Conservation (phyloP, 768 basidiomycete genomes). For the Lentinula lateritia region DNA sequence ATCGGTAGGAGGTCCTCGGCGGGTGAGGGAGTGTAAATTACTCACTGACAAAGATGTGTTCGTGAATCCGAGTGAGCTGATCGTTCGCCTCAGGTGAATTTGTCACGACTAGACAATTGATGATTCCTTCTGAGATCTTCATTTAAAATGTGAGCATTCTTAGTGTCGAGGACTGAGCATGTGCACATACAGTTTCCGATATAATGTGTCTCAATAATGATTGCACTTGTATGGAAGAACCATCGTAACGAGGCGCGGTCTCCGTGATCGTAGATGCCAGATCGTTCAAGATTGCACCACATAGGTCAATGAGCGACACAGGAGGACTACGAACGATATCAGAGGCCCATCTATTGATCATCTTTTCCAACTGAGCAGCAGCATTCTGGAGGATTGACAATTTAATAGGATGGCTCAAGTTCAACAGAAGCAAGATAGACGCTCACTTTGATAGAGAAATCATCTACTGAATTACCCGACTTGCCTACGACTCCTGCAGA, state of each 20-base stretch:
- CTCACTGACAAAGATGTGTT: conserved; percentile 81
- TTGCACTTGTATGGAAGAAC: conserved; percentile 68
- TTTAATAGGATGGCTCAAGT: conserved; percentile 5
- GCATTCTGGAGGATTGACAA: conserved; percentile 48
- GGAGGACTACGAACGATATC: conserved; percentile 61
- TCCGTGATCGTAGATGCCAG: conserved; percentile 44
- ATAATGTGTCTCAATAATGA: conserved; percentile 78
- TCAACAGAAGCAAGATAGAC: background rate
- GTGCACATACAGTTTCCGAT: conserved; percentile 42
- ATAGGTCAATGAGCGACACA: conserved; percentile 44
- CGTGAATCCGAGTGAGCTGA: conserved; percentile 82
- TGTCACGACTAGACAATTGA: conserved; percentile 84
- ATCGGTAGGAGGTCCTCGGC: background rate
- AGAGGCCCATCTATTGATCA: conserved; percentile 85
- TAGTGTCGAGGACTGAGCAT: conserved; percentile 32
- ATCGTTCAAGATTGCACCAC: conserved; percentile 55
- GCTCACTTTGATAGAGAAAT: conserved; percentile 81
- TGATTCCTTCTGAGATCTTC: conserved; percentile 62
- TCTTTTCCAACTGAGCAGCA: conserved; percentile 75
- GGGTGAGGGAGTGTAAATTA: conserved; percentile 6
- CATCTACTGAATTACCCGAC: conserved; percentile 68
- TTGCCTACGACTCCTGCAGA: conserved; percentile 23
- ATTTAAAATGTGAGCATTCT: conserved; percentile 13
- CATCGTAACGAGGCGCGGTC: conserved; percentile 32
- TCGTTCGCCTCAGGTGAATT: conserved; percentile 81